Evolutionary conservation across 1,284 basidiomycete genomes (phyloP).

Genomic region (Fomitopsis betulina): DNA sequence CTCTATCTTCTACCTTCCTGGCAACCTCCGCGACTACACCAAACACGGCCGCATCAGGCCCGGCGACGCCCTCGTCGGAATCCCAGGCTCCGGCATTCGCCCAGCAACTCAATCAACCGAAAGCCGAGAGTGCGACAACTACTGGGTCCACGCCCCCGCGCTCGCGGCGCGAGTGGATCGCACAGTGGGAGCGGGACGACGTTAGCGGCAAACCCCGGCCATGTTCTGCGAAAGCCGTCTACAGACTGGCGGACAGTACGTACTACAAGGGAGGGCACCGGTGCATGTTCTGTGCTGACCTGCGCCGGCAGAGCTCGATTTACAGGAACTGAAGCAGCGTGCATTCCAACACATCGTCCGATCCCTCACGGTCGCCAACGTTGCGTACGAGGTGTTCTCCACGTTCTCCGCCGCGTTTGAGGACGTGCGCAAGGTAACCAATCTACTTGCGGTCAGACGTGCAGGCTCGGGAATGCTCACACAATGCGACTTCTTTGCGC

Average conservation of each 20-base stretch:
- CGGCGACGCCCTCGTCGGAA: constrained; percentile 23
- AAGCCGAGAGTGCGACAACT: constrained; percentile 12
- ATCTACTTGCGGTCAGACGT: background rate
- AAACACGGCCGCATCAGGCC: constrained; percentile 10
- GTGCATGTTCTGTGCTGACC: background rate
- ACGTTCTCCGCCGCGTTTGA: constrained; percentile 80
- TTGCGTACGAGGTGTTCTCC: constrained; percentile 84
- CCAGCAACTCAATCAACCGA: constrained; percentile 14
- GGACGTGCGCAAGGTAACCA: constrained; percentile 69
- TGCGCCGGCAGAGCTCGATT: constrained; percentile 50
- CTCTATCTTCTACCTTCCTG: constrained; percentile 68
- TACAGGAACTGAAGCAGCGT: constrained; percentile 63
- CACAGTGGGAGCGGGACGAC: constrained; percentile 54
- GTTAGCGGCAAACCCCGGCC: constrained; percentile 60
- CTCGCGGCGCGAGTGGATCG: constrained; percentile 61
- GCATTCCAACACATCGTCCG: constrained; percentile 76
- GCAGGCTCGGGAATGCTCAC: background rate
- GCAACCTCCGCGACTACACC: constrained; percentile 22
- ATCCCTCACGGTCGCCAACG: constrained; percentile 73
- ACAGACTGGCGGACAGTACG: constrained; percentile 80
- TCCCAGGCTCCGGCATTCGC: constrained; percentile 27
- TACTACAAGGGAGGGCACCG: constrained; percentile 6
- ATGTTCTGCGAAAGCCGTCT: constrained; percentile 86
- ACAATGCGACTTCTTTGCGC: background rate
- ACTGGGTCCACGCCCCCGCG: constrained; percentile 26